Percentiles rank a stretch among this genome's conserved stretches.
Evolutionary conservation across 2,329 filamentous ascomycete genomes (phyloP).

Genomic region (Phyllosticta citribraziliensis): DNA sequence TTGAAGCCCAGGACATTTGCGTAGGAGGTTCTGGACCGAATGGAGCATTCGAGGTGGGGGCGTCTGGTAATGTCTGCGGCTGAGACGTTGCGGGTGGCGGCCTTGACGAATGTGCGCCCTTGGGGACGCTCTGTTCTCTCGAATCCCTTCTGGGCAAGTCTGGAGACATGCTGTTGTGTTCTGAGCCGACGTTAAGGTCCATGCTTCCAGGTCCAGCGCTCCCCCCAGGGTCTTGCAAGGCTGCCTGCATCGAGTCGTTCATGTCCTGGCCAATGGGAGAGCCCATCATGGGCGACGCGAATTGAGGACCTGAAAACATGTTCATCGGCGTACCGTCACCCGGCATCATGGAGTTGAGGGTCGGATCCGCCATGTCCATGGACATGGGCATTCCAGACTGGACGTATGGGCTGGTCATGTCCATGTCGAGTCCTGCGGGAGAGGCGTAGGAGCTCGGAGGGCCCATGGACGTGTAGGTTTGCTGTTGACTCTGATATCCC

Average conservation of each 20-base stretch:
- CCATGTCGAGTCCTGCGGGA: constrained; percentile 35
- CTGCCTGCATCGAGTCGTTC: constrained; percentile 21
- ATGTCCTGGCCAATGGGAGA: constrained; percentile 32
- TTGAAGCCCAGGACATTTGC: constrained; percentile 10
- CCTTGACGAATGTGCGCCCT: constrained; percentile 1
- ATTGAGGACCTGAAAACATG: constrained; percentile 32
- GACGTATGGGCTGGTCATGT: constrained; percentile 33
- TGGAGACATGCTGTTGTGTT: not conserved
- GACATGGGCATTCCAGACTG: constrained; percentile 31
- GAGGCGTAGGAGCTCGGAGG: constrained; percentile 34
- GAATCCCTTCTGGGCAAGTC: constrained; percentile 1
- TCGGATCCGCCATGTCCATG: constrained; percentile 32
- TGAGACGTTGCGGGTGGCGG: not conserved
- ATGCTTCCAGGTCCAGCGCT: not conserved
- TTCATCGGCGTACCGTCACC: constrained; percentile 26
- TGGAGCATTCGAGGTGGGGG: not conserved
- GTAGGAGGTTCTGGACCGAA: constrained; percentile 1
- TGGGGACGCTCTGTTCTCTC: constrained; percentile 5
- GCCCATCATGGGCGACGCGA: constrained; percentile 27
- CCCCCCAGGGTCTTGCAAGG: constrained; percentile 19
- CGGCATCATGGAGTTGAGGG: constrained; percentile 24
- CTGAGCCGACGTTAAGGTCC: constrained; percentile 8
- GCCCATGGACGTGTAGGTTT: constrained; percentile 29
- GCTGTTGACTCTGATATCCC: constrained; percentile 26
- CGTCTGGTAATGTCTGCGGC: not conserved